Percentiles rank a stretch among this genome's conserved stretches.
These are phyloP conservation scores for Melanomma pulvis-pyrius DNA, from an alignment of 495 filamentous ascomycete species.

Conservation along the genomic window DNA sequence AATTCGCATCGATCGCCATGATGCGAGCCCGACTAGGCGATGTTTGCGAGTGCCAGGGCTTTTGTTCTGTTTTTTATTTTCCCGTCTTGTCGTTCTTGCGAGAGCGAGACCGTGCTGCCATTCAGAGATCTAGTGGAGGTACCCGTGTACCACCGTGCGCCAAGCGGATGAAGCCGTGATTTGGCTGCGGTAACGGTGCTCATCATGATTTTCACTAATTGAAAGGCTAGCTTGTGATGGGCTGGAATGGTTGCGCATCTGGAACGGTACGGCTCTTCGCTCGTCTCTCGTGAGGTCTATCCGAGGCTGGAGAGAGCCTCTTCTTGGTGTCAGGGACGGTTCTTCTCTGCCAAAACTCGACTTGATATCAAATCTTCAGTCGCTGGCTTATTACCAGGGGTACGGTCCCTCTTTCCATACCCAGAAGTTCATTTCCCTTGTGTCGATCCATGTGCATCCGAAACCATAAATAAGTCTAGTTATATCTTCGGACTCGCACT, in stretches of 20 bases:
- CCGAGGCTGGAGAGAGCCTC: too few species aligned
- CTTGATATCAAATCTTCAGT: too few species aligned
- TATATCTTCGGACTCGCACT: neutral
- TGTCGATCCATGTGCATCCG: neutral
- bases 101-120: neutral
- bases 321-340: too few species aligned
- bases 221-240: neutral
- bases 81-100: neutral
- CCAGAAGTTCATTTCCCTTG: neutral
- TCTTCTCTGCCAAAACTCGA: too few species aligned
- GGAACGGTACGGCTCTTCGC: too few species aligned
- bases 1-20: neutral
- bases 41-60: too few species aligned
- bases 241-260: too few species aligned
- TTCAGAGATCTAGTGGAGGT: too few species aligned
- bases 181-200: neutral
- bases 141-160: neutral
- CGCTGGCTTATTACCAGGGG: too few species aligned
- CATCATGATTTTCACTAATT: neutral
- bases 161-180: neutral
- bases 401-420: neutral
- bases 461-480: neutral
- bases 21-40: neutral
- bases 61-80: too few species aligned
- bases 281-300: too few species aligned